Percentiles rank a stretch among this genome's conserved stretches.
Evolutionary conservation across 1,139 yeast genomes (phyloP).

Genomic region (Trichomonascaceae sp.): DNA sequence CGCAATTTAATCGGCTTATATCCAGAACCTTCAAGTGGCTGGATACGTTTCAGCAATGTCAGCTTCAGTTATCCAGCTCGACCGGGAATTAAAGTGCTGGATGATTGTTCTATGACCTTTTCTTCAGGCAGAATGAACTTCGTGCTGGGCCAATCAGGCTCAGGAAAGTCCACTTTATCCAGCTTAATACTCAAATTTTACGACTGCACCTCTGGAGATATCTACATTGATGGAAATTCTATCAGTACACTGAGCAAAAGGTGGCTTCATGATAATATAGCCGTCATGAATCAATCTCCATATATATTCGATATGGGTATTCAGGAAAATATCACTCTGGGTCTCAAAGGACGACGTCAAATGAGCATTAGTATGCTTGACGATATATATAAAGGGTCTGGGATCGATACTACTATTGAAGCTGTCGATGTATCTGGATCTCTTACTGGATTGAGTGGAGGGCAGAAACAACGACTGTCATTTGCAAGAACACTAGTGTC

Average conservation of each 20-base stretch:
- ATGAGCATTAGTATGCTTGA: constrained; percentile 26
- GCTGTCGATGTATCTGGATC: constrained; percentile 51
- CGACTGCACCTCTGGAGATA: constrained; percentile 40
- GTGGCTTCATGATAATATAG: constrained; percentile 60
- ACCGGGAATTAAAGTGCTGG: constrained; percentile 45
- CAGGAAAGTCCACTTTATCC: constrained; percentile 83
- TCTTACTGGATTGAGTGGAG: constrained; percentile 71
- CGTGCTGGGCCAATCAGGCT: constrained; percentile 80
- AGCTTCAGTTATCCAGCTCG: constrained; percentile 53
- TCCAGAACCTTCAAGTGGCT: constrained; percentile 39
- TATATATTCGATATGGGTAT: constrained; percentile 60
- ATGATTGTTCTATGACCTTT: constrained; percentile 42
- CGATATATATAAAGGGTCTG: constrained; percentile 21
- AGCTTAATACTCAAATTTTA: constrained; percentile 59
- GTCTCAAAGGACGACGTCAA: constrained; percentile 21
- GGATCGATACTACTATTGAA: constrained; percentile 37
- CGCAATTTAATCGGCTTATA: constrained; percentile 22
- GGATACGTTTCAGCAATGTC: constrained; percentile 47
- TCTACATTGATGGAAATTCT: constrained; percentile 51
- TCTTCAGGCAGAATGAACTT: constrained; percentile 47
- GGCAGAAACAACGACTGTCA: constrained; percentile 78
- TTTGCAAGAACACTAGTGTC: constrained; percentile 75
- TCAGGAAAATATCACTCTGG: constrained; percentile 54
- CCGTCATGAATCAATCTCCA: constrained; percentile 68
- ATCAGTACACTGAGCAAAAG: constrained; percentile 38